Evolutionary conservation across 208 protist species (phyloP), one percentile per base, ranked within the genome.

Genomic region (Acanthamoeba pearcei): DNA sequence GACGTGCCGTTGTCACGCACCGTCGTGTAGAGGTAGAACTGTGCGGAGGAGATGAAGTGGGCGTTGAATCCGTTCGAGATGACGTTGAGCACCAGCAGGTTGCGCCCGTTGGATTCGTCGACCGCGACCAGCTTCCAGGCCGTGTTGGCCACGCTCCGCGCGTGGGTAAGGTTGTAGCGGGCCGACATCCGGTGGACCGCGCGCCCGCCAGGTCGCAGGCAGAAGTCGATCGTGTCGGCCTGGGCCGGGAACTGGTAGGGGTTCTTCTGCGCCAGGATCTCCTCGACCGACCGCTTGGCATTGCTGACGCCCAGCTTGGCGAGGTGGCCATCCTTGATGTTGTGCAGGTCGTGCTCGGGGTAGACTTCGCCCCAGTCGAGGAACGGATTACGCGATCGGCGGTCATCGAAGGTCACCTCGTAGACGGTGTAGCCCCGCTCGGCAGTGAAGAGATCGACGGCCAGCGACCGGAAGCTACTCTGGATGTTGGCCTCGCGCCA

Each of bases 61-160:
- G 24, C 76, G 76, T 42, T 27, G 5, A 19, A 19, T 13, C 42
- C 29, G 5, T 24, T 46, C 76, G 76, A 32, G 38, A 83, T 27
- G 24, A 83, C 46, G 76, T 83, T 46, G 22, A 83, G 76, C 76
- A 83, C 76, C 17, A 83, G 46, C 19, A 83, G 13, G 46, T 83
- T 53, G 24, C 46, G 22, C 17, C 46, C 42, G 19, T 49, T 82
- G 72, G 27, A 17, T 13, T 32, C 66, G 29, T 74, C 66, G 29
- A 83, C 22, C 19, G 76, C 76, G 15, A 55, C 42, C 35, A 83
- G 19, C 76, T 42, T 42, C 76, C 76, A 83, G 5, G 22, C 46
- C 42, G 42, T 29, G 76, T 53, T 42, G 8, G 76, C 12, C 5
- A 15, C 24, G 46, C 17, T 22, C 42, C 76, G 35, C 19, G 42